Evolutionary conservation across 208 protist species (phyloP).

Genomic region (Leishmania amazonensis): DNA sequence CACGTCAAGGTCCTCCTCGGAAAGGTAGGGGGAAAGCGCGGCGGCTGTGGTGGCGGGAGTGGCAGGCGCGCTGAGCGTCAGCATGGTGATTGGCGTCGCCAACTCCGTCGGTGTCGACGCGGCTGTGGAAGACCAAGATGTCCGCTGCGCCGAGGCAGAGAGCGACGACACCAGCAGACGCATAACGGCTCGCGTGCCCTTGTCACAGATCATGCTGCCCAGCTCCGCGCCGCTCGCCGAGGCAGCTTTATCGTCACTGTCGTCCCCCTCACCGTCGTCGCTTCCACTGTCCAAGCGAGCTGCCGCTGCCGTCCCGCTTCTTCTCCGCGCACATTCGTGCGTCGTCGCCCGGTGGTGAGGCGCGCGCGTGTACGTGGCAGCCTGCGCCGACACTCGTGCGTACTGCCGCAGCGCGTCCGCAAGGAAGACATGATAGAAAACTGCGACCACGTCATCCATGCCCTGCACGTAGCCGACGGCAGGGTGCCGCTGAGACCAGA

Average conservation of each 20-base stretch:
- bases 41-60: not conserved
- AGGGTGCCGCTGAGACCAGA: slow-evolving; percentile 94
- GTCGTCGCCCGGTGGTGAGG: not conserved
- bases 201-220: not conserved
- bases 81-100: not conserved
- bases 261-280: not conserved
- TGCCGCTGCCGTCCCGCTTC: not conserved
- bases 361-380: not conserved
- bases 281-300: not conserved
- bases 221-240: not conserved
- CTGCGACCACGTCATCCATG: slow-evolving; percentile 94
- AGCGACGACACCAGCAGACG: slow-evolving; percentile 20
- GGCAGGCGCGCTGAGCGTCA: not conserved
- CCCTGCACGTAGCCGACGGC: slow-evolving; percentile 96
- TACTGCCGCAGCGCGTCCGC: slow-evolving; percentile 52
- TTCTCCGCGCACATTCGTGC: not conserved
- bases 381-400: slow-evolving; percentile 3
- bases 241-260: not conserved
- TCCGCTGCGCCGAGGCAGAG: not conserved
- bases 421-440: slow-evolving; percentile 94
- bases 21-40: slow-evolving; percentile 11
- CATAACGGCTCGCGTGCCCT: slow-evolving; percentile 23
- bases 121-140: not conserved
- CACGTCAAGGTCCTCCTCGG: slow-evolving; percentile 23
- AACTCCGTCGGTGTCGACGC: not conserved